phyloP scores from a whole-genome alignment of 2,329 filamentous ascomycete species.

The Torrubiellomyces zombiae region DNA sequence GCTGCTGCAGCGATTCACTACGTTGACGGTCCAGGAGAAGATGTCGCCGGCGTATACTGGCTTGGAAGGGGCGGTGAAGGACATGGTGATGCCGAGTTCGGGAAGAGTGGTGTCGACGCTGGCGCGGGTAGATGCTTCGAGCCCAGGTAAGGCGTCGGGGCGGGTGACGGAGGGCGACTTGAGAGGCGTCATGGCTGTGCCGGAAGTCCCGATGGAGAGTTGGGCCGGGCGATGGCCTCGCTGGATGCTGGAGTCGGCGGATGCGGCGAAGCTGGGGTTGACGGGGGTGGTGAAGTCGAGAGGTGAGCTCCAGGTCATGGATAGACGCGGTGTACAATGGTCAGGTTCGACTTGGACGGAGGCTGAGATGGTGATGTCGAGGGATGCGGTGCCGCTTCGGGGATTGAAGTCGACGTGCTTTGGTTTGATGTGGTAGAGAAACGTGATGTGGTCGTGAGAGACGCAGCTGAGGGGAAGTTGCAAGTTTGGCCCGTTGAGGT shows the following conservation, averaged over 20 bases:
- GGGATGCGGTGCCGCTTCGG: conserved; percentile 31
- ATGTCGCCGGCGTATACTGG: conserved; percentile 45
- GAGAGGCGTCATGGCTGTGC: conserved; percentile 35
- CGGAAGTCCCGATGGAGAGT: conserved; percentile 41
- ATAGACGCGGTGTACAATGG: conserved; percentile 41
- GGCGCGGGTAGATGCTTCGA: conserved; percentile 36
- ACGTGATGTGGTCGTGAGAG: conserved; percentile 58
- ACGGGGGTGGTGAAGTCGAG: conserved; percentile 53
- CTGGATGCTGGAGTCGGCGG: conserved; percentile 38
- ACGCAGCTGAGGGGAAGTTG: conserved; percentile 41
- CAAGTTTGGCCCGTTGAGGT: conserved; percentile 34
- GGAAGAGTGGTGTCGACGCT: conserved; percentile 30
- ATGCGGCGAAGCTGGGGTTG: conserved; percentile 43
- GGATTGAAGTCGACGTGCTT: conserved; percentile 25
- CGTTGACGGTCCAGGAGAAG: conserved; percentile 58
- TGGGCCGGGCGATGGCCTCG: conserved; percentile 46
- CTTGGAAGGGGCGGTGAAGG: conserved; percentile 44
- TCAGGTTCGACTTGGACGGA: conserved; percentile 37
- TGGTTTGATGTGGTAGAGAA: conserved; percentile 51
- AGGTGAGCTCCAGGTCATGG: conserved; percentile 50
- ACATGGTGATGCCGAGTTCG: conserved; percentile 59
- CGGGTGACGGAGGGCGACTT: conserved; percentile 38
- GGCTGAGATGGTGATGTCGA: conserved; percentile 45
- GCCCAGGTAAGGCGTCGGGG: conserved; percentile 41
- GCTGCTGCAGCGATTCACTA: conserved; percentile 60